Conservation (phyloP, 2,329 filamentous ascomycete species). For the Huntiella abstrusa region DNA sequence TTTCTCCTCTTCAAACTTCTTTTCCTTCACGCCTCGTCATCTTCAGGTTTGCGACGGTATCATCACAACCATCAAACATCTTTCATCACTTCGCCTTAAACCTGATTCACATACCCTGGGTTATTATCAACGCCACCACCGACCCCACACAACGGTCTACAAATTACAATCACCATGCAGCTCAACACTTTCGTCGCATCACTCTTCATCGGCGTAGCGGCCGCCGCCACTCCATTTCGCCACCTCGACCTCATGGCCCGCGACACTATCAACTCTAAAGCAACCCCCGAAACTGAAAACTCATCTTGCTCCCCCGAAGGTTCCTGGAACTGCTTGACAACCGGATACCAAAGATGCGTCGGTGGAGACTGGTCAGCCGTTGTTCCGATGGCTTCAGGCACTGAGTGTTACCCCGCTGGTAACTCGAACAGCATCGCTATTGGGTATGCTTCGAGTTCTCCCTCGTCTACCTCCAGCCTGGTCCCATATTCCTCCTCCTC, state of each 20-base stretch:
- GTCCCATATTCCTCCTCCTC: not conserved
- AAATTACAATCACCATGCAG: not conserved
- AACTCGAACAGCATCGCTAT: constrained; percentile 23
- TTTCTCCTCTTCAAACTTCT: too few species aligned
- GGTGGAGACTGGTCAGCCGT: constrained; percentile 26
- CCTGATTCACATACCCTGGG: too few species aligned
- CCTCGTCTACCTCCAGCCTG: not conserved
- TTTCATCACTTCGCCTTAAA: too few species aligned
- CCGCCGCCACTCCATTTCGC: not conserved
- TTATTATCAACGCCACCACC: not conserved
- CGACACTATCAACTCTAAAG: not conserved
- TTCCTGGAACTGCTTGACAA: constrained; percentile 35
- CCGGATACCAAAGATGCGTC: constrained; percentile 31
- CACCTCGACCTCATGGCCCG: not conserved
- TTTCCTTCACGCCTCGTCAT: too few species aligned
- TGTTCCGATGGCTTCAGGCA: constrained; percentile 26
- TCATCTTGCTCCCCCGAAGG: constrained; percentile 27
- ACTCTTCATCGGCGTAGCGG: not conserved
- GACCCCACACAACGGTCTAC: not conserved
- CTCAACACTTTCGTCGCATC: not conserved
- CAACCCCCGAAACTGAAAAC: constrained; percentile 18
- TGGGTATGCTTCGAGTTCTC: constrained; percentile 5
- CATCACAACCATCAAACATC: too few species aligned
- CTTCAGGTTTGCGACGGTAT: too few species aligned
- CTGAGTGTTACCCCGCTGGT: constrained; percentile 26